Base-by-base conservation (phyloP, 1,284 basidiomycete genomes). In the Ceratobasidium sp. region DNA sequence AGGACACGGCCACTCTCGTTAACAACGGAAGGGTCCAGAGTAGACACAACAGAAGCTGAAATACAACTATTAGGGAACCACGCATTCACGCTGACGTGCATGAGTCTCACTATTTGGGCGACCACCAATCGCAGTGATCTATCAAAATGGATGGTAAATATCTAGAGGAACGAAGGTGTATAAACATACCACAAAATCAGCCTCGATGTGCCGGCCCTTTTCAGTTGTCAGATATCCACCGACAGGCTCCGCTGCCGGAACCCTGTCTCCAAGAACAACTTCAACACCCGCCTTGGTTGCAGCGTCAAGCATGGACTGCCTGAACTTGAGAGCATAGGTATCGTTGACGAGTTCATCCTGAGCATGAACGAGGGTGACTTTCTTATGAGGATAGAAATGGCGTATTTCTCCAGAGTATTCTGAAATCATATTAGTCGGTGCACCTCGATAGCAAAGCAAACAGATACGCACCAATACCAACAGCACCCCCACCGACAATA, bases 341-440 rank as follows among this genome's bases (percentile, higher is more conserved):
- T 78, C 73, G 74, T 88, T 91, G 54, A 91, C 78, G 12, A 90
- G 83, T 25, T 79, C 76, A 0, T 74, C 70, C 27, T 81, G 79
- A 32, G 82, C 80, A 22, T 91, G 88, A 1, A 89, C 83, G 54
- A 91, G 82, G 2, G 88, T 89, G 17, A 91, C 82, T 70, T 83
- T 82, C 77, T 85, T 89, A 22, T 79, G 75, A 1, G 85, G 82
- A 72, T 79, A 84, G 13, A 79, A 76, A 56, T 88, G 83, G 69
- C 82, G 83, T 64, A 89, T 80, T 75, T 88, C 86, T 15, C 85
- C 86, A 1, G 85, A 81, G 22, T 85, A 77, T 75, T 88, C 85
- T 70, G 35, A n/a, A 35, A 20, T 12, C 20, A 45, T 38, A 52
- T 10, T 32, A 27, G 32, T 20, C 27, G 25, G 31, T 42, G 25